phyloP scores from a whole-genome alignment of 345 rosid genomes.

The Euphorbia lathyris region DNA sequence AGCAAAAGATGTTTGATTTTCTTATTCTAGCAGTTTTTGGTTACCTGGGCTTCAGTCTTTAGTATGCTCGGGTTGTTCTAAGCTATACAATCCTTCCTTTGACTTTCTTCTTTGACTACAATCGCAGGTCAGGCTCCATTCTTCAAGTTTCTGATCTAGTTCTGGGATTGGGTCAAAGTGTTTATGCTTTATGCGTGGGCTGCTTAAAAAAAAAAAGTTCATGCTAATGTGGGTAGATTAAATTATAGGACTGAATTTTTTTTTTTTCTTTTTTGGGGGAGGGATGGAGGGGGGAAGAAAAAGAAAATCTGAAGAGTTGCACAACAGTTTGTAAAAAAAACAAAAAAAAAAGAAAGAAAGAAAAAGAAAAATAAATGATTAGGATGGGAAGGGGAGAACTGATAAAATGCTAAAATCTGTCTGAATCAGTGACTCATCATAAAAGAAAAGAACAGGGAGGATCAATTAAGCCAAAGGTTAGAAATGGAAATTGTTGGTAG shows the following conservation, averaged over 20 bases:
- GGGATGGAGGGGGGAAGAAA: background rate
- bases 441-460: constrained; percentile 6
- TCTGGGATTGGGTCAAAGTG: constrained; percentile 21
- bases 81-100: constrained; percentile 22
- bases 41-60: constrained; percentile 2
- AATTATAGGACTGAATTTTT: constrained; percentile 1
- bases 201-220: background rate
- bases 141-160: constrained; percentile 29
- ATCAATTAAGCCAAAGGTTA: background rate
- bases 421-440: background rate
- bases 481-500: background rate
- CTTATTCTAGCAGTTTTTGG: constrained; percentile 2
- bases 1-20: background rate
- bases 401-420: background rate
- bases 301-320: background rate
- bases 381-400: background rate
- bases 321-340: background rate
- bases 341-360: background rate
- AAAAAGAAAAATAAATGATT: background rate
- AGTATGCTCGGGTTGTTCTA: constrained; percentile 15
- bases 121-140: constrained; percentile 37
- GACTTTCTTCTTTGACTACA: constrained; percentile 31
- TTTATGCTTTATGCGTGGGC: background rate
- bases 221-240: constrained; percentile 1
- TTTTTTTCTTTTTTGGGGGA: background rate